These are phyloP conservation scores for Chlorella sp. DNA, from an alignment of 139 green algal species.

Conservation along the genomic window DNA sequence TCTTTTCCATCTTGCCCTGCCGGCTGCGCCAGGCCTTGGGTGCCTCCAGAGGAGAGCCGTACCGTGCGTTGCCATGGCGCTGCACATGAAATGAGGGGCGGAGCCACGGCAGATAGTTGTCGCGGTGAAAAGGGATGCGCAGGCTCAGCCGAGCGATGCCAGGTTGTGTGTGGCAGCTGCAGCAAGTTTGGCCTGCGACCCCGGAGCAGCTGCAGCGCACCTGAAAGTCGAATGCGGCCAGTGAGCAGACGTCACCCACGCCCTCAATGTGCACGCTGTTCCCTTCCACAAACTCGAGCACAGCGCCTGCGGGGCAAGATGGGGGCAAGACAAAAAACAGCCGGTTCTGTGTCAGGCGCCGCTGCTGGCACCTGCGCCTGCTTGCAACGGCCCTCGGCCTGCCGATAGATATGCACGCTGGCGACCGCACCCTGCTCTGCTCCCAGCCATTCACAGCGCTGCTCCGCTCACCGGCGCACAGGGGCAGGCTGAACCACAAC, in stretches of 20 bases:
- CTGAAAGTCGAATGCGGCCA: slow-evolving; percentile 84
- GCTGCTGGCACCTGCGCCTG: too few relatives aligned
- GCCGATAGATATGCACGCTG: too few relatives aligned
- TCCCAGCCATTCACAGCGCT: too few relatives aligned
- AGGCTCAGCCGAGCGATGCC: too few relatives aligned
- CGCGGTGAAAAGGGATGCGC: too few relatives aligned
- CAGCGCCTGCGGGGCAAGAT: slow-evolving; percentile 53
- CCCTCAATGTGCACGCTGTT: slow-evolving; percentile 74
- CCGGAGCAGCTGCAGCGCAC: not conserved
- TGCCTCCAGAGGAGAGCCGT: slow-evolving; percentile 63
- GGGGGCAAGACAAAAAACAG: not conserved
- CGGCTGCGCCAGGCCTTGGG: slow-evolving; percentile 62
- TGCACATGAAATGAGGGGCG: slow-evolving; percentile 16
- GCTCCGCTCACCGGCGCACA: slow-evolving; percentile 57
- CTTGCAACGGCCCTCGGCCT: too few relatives aligned
- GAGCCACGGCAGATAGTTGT: too few relatives aligned
- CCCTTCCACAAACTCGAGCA: slow-evolving; percentile 87
- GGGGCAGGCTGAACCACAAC: slow-evolving; percentile 75
- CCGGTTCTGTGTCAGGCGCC: too few relatives aligned
- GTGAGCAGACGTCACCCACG: slow-evolving; percentile 91
- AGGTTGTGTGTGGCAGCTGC: not conserved
- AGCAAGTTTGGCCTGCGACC: too few relatives aligned
- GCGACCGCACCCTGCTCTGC: too few relatives aligned
- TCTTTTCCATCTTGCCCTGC: slow-evolving; percentile 97
- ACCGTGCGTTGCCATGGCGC: slow-evolving; percentile 86